Base-by-base conservation (phyloP, 257 asterid species). In the Capsicum chinense region DNA sequence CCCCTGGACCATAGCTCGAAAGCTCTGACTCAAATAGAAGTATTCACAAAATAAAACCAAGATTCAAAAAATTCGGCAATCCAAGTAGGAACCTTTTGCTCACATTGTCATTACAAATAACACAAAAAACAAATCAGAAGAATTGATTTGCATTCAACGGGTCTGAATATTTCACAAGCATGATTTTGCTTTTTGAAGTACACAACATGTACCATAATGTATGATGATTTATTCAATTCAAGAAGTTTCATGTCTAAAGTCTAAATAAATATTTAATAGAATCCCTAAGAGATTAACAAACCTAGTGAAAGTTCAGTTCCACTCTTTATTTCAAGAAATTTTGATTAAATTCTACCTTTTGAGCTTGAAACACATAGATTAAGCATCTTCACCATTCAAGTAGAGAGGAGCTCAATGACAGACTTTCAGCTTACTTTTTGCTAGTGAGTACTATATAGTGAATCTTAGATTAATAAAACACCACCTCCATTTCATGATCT, bases 401-500 rank as follows among this genome's bases (percentile, higher is more conserved):
- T 56, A 81, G 71, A 81, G 71, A 56, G 26, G 33, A 4, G 3
- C 35, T 56, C 60, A 19, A 7, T 7, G 7, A 59, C 80, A 12
- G 82, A 78, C 42, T 50, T 35, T 92, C 91, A 94, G 94, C 90
- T 94, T 62, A 95, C 97, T 92, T 94, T 97, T 66, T 94, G 99
- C 85, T 95, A 98, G 88, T 90, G 97, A 78, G 93, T 89, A 37
- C 96, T 96, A 4, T 94, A 94, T 83, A 92, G 73, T 83, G 97
- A 95, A 83, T 95, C 33, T 26, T 26, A 26, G 33, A 26, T 26
- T 26, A 26, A 26, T 26, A 26, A 26, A 26, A 26, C 33, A 26
- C 33, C 33, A 26, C 33, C 33, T 26, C 33, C 2, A 26, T 1
- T 26, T 26, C 33, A 26, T 26, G 33, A 26, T 26, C 33, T 26